Conservation (phyloP, 1,139 yeast species). For the Nematodospora anomalae region DNA sequence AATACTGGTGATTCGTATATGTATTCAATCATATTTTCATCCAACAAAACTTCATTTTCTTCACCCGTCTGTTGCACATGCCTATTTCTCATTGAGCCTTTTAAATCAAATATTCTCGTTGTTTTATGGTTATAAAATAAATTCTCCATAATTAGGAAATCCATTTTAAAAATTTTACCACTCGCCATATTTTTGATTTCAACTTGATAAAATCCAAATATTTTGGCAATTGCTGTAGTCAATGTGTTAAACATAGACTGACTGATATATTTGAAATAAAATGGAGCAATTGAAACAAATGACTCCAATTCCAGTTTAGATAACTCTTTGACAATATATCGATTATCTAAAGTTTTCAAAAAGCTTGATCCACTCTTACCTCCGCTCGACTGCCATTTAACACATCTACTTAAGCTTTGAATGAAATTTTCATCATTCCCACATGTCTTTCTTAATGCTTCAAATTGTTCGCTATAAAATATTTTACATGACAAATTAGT, state of each 20-base stretch:
- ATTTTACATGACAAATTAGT: conserved; percentile 88
- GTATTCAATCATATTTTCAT: conserved; percentile 97
- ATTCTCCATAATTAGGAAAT: conserved; percentile 94
- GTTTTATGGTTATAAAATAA: conserved; percentile 83
- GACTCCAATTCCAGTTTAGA: conserved; percentile 90
- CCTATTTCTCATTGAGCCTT: conserved; percentile 97
- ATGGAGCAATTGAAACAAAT: conserved; percentile 92
- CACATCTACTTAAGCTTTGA: conserved; percentile 88
- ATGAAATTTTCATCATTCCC: conserved; percentile 75
- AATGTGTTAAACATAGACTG: conserved; percentile 93
- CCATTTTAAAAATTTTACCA: conserved; percentile 80
- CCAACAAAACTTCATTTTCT: conserved; percentile 90
- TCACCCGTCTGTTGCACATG: conserved; percentile 96
- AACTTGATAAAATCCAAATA: conserved; percentile 93
- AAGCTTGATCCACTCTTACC: conserved; percentile 97
- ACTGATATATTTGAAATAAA: conserved; percentile 93
- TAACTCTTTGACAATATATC: conserved; percentile 86
- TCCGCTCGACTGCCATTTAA: conserved; percentile 94
- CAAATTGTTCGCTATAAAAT: conserved; percentile 94
- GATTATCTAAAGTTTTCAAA: conserved; percentile 84
- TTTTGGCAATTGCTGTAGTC: conserved; percentile 91
- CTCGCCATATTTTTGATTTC: conserved; percentile 77
- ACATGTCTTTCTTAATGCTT: conserved; percentile 85
- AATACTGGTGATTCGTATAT: conserved; percentile 94
- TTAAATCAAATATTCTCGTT: conserved; percentile 86